phyloP scores from a whole-genome alignment of 768 basidiomycete species.

The Austroboletus eburneus region DNA sequence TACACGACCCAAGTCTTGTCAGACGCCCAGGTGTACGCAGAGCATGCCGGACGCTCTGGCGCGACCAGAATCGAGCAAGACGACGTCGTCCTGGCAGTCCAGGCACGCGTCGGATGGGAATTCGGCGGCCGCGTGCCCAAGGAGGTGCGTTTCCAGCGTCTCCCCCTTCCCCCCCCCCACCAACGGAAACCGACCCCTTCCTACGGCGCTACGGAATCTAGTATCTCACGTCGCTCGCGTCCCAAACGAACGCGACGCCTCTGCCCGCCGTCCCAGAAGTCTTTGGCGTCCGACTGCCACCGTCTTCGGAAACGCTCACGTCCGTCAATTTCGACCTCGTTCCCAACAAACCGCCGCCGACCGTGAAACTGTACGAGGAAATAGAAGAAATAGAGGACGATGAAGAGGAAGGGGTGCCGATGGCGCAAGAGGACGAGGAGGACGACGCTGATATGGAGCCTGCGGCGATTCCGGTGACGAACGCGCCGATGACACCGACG shows the following conservation, averaged over 20 bases:
- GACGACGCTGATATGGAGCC: conserved; percentile 68
- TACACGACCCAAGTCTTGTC: conserved; percentile 81
- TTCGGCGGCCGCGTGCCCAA: conserved; percentile 86
- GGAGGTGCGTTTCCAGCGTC: conserved; percentile 50
- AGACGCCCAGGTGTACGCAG: conserved; percentile 83
- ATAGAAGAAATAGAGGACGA: conserved; percentile 69
- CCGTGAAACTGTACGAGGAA: conserved; percentile 71
- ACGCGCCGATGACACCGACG: conserved; percentile 44
- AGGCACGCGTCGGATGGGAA: conserved; percentile 90
- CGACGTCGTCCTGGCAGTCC: conserved; percentile 75
- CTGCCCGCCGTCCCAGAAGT: conserved; percentile 84
- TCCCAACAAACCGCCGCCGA: conserved; percentile 80
- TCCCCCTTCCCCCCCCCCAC: background rate
- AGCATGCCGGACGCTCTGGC: conserved; percentile 74
- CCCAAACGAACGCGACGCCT: conserved; percentile 77
- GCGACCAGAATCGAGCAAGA: conserved; percentile 70
- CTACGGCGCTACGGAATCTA: conserved; percentile 23
- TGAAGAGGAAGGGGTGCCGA: conserved; percentile 24
- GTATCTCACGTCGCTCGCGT: conserved; percentile 77
- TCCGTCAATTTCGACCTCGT: conserved; percentile 83
- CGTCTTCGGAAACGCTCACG: conserved; percentile 62
- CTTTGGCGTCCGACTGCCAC: conserved; percentile 81
- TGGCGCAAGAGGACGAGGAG: conserved; percentile 50
- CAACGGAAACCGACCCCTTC: too few species aligned
- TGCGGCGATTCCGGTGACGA: conserved; percentile 43